phyloP scores from a whole-genome alignment of 2,329 filamentous ascomycete species.

The Zopfia rhizophila region DNA sequence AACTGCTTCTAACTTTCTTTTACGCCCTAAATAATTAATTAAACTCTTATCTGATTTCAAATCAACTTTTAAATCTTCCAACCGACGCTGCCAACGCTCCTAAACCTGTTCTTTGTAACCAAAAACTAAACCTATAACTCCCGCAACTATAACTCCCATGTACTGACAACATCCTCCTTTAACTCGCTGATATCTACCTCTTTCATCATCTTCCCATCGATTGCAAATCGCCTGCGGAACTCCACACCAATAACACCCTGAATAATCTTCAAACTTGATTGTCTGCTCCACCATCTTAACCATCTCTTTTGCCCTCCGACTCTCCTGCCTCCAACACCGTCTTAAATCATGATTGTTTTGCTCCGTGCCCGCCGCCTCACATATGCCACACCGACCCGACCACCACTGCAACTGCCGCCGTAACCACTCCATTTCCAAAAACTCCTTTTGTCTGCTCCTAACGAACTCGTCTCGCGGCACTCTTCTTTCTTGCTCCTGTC shows the following conservation, averaged over 20 bases:
- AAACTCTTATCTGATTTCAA: slow-evolving; percentile 1
- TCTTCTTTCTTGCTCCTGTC: slow-evolving; percentile 9
- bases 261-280: slow-evolving; percentile 21
- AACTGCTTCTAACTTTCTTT: slow-evolving; percentile 10
- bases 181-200: slow-evolving; percentile 8
- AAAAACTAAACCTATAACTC: slow-evolving; percentile 9
- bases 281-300: too few species aligned
- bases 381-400: slow-evolving; percentile 19
- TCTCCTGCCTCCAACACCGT: slow-evolving; percentile 15
- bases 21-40: slow-evolving; percentile 14
- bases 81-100: neutral
- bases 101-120: neutral
- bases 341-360: slow-evolving; percentile 15
- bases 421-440: slow-evolving; percentile 5
- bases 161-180: slow-evolving; percentile 13
- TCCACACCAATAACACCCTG: slow-evolving; percentile 18
- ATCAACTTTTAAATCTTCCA: neutral
- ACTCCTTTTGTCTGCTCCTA: slow-evolving; percentile 14
- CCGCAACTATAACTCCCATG: slow-evolving; percentile 11
- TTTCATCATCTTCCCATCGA: slow-evolving; percentile 7
- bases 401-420: slow-evolving; percentile 19
- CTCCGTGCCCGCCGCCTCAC: slow-evolving; percentile 11
- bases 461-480: slow-evolving; percentile 11
- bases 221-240: slow-evolving; percentile 19
- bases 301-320: slow-evolving; percentile 8